Conservation (phyloP, 805 yeast genomes). For the Nakazawaea pomicola region DNA sequence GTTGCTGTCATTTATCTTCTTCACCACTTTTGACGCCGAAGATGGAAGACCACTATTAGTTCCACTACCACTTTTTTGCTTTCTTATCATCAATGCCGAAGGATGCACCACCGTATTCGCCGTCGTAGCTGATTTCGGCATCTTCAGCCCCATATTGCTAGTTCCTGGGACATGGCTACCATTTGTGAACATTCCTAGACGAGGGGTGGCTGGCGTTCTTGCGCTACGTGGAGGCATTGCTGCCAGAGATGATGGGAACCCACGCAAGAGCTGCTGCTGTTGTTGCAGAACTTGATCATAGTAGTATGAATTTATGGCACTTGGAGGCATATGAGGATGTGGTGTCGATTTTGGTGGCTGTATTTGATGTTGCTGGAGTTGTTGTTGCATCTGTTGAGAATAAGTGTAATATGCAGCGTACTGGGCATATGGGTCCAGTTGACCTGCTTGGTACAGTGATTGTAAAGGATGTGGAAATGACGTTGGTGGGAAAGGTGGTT, state of each 20-base stretch:
- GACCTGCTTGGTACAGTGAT: slow-evolving; percentile 9
- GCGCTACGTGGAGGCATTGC: slow-evolving; percentile 5
- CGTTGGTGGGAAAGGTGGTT: too few relatives aligned
- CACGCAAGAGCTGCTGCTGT: slow-evolving; percentile 4
- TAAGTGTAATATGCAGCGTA: not conserved
- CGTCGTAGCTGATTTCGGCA: not conserved
- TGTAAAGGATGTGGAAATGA: slow-evolving; percentile 4
- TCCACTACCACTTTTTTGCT: not conserved
- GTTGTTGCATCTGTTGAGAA: slow-evolving; percentile 2
- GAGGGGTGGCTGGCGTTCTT: not conserved
- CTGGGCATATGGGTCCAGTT: slow-evolving; percentile 12
- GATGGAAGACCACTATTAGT: too few relatives aligned
- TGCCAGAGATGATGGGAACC: slow-evolving; percentile 4
- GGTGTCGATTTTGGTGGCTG: not conserved
- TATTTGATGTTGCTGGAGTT: slow-evolving; percentile 10
- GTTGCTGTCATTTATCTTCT: too few relatives aligned
- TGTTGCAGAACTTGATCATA: slow-evolving; percentile 6
- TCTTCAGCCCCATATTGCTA: not conserved
- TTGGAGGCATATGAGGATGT: not conserved
- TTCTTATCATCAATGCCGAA: not conserved
- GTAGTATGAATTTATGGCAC: not conserved
- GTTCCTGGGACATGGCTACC: not conserved
- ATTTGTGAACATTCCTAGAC: slow-evolving; percentile 3
- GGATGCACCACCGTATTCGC: not conserved
- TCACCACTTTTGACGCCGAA: too few relatives aligned